These are phyloP conservation scores for Pugionium cornutum DNA, from an alignment of 345 rosid genomes.

Conservation along the genomic window DNA sequence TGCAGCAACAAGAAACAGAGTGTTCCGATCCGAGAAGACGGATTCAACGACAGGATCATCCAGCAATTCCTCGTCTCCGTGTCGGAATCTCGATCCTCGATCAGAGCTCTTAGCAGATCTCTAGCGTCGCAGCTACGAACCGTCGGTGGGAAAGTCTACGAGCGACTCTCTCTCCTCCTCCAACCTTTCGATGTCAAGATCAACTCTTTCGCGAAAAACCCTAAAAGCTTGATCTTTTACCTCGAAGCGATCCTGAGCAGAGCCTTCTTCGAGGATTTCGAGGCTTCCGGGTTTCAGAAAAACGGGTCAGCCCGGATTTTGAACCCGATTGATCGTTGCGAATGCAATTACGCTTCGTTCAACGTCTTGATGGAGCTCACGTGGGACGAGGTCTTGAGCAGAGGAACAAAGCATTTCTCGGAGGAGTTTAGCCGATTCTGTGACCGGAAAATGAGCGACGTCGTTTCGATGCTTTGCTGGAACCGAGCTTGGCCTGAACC, in stretches of 20 bases:
- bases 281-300: conserved; percentile 68
- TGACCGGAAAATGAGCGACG: conserved; percentile 91
- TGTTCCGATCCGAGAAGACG: conserved; percentile 25
- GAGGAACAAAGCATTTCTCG: conserved; percentile 86
- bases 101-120: conserved; percentile 64
- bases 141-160: conserved; percentile 60
- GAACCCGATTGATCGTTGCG: conserved; percentile 78
- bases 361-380: conserved; percentile 57
- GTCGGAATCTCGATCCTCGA: conserved; percentile 69
- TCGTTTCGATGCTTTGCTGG: conserved; percentile 80
- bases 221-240: conserved; percentile 55
- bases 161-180: conserved; percentile 63
- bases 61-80: conserved; percentile 65
- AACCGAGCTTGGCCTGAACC: conserved; percentile 89
- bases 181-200: conserved; percentile 69
- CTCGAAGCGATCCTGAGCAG: conserved; percentile 71
- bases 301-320: conserved; percentile 54
- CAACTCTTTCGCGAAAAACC: conserved; percentile 57
- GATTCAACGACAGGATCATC: conserved; percentile 50
- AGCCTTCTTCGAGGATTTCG: conserved; percentile 89
- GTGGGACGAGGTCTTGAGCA: conserved; percentile 84
- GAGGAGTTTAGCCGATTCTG: conserved; percentile 85
- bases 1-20: conserved; percentile 49
- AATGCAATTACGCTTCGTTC: conserved; percentile 61
- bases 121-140: conserved; percentile 61